Conservation (phyloP, 179 eudicot genomes). For the Silene noctiflora region DNA sequence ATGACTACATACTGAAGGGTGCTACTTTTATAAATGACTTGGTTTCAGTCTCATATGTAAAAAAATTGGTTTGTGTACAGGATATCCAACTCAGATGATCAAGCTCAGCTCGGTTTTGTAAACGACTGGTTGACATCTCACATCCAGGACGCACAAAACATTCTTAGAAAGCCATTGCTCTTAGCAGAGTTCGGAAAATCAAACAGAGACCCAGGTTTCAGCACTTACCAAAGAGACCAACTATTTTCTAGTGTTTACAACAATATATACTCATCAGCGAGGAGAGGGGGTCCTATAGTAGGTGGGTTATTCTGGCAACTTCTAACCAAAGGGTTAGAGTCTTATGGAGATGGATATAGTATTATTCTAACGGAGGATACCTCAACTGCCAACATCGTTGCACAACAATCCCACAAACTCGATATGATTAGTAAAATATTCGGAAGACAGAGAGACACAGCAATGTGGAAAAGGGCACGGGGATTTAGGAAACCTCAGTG, state of each 20-base stretch:
- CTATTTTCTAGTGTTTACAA: slow-evolving; percentile 47
- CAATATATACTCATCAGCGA: slow-evolving; percentile 66
- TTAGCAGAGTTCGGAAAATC: slow-evolving; percentile 88
- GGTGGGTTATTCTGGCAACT: slow-evolving; percentile 96
- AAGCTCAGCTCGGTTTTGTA: slow-evolving; percentile 53
- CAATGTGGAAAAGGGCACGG: slow-evolving; percentile 56
- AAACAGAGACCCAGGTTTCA: slow-evolving; percentile 58
- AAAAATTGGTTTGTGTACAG: slow-evolving; percentile 29
- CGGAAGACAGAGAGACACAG: slow-evolving; percentile 50
- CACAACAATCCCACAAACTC: slow-evolving; percentile 61
- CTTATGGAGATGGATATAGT: slow-evolving; percentile 74
- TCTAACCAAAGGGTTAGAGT: slow-evolving; percentile 55
- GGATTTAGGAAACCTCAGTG: slow-evolving; percentile 41
- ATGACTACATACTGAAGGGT: no score
- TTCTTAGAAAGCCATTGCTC: slow-evolving; percentile 71
- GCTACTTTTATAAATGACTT: no score
- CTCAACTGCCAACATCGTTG: slow-evolving; percentile 60
- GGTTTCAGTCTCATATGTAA: not conserved
- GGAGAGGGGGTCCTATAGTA: slow-evolving; percentile 65
- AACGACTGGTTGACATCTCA: slow-evolving; percentile 70
- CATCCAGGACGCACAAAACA: slow-evolving; percentile 52
- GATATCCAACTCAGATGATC: slow-evolving; percentile 55
- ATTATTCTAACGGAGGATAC: slow-evolving; percentile 50
- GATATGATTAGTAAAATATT: slow-evolving; percentile 49
- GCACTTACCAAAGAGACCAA: slow-evolving; percentile 48